These are phyloP conservation scores for Lobulomyces angularis DNA, from an alignment of 192 early-diverging fungal genomes.

Conservation along the genomic window DNA sequence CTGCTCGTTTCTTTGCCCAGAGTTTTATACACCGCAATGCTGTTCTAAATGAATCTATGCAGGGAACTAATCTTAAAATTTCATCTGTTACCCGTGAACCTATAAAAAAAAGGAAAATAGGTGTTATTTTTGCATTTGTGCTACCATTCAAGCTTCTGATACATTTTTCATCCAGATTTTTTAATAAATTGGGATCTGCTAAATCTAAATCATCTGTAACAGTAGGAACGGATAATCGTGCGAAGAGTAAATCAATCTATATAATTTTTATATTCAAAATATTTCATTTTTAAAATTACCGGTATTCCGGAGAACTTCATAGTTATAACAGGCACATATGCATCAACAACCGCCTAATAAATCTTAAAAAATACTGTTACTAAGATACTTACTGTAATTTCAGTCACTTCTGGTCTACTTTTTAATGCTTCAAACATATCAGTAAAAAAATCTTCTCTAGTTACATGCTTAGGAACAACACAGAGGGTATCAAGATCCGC, in stretches of 20 bases:
- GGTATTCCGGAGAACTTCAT: slow-evolving; percentile 84
- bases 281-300: slow-evolving; percentile 25
- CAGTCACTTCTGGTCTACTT: slow-evolving; percentile 67
- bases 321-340: slow-evolving; percentile 91
- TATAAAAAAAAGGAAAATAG: slow-evolving; percentile 9
- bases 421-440: slow-evolving; percentile 79
- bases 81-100: slow-evolving; percentile 94
- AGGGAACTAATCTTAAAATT: slow-evolving; percentile 85
- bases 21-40: slow-evolving; percentile 88
- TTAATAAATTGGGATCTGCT: slow-evolving; percentile 69
- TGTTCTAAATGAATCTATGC: slow-evolving; percentile 74
- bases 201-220: slow-evolving; percentile 80
- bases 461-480: slow-evolving; percentile 80
- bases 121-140: slow-evolving; percentile 2
- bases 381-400: slow-evolving; percentile 50
- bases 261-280: slow-evolving; percentile 5
- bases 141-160: slow-evolving; percentile 82
- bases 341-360: slow-evolving; percentile 60
- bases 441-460: slow-evolving; percentile 83
- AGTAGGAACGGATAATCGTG: slow-evolving; percentile 54
- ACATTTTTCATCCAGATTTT: slow-evolving; percentile 74
- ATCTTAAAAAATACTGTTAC: neutral
- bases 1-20: slow-evolving; percentile 86
- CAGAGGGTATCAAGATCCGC: slow-evolving; percentile 98
- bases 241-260: slow-evolving; percentile 90